phyloP scores from a whole-genome alignment of 306 rosid species.

The Rosa rugosa region DNA sequence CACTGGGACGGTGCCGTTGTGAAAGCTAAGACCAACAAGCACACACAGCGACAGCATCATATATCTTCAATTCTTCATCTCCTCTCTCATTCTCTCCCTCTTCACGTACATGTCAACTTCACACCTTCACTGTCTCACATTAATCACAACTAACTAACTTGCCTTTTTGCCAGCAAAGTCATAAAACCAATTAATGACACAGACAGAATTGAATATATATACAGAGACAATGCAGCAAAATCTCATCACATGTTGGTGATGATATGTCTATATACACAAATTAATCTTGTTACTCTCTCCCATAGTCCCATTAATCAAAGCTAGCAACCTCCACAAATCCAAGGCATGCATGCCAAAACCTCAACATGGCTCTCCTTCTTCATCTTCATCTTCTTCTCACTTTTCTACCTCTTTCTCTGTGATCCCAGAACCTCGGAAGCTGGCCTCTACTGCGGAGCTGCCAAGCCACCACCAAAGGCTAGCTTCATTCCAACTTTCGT shows the following conservation, averaged over 20 bases:
- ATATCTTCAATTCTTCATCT: background rate
- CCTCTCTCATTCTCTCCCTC: background rate
- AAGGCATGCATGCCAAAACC: background rate
- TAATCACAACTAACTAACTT: background rate
- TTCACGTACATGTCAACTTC: background rate
- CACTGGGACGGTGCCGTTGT: background rate
- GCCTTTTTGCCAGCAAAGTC: background rate
- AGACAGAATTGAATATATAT: background rate
- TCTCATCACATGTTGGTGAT: background rate
- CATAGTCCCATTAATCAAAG: too few species aligned
- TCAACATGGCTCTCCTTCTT: slow-evolving; percentile 21
- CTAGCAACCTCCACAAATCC: background rate
- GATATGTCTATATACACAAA: too few species aligned
- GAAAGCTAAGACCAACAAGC: background rate
- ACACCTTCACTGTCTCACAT: background rate
- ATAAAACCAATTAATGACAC: background rate
- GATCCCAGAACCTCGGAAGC: slow-evolving; percentile 66
- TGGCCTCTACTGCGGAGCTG: slow-evolving; percentile 45
- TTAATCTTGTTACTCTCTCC: too few species aligned
- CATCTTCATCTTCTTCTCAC: slow-evolving; percentile 17
- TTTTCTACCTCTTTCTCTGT: slow-evolving; percentile 24
- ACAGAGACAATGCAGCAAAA: background rate
- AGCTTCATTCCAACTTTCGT: slow-evolving; percentile 59
- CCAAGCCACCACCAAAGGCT: slow-evolving; percentile 23
- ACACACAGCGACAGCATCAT: too few species aligned